Conservation (phyloP, 2,329 filamentous ascomycete genomes). For the Exophiala dermatitidis region DNA sequence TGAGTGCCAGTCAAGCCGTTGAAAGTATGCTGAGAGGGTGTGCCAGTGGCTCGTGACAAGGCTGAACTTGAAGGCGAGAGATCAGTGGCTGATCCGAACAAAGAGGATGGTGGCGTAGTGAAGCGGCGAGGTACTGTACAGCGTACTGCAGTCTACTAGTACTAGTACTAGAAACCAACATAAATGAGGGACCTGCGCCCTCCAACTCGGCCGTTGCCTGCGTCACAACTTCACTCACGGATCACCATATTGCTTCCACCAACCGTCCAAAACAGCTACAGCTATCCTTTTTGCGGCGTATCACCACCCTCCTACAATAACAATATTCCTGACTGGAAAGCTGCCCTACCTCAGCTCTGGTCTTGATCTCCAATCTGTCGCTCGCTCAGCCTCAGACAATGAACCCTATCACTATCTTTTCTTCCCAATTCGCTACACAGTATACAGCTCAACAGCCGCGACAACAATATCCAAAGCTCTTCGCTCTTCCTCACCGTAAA, state of each 20-base stretch:
- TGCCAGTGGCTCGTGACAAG: slow-evolving; percentile 3
- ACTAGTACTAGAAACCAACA: background rate
- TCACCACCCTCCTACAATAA: slow-evolving; percentile 6
- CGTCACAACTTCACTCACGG: slow-evolving; percentile 12
- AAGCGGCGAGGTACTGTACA: background rate
- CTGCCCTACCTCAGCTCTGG: slow-evolving; percentile 7
- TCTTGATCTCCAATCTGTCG: slow-evolving; percentile 7
- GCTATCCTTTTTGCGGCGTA: background rate
- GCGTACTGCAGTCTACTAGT: too few species aligned
- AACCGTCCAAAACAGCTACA: slow-evolving; percentile 18
- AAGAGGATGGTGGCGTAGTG: background rate
- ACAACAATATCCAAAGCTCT: slow-evolving; percentile 17
- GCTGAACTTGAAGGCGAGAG: background rate
- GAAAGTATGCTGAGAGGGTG: too few species aligned
- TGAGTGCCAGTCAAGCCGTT: background rate
- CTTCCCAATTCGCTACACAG: slow-evolving; percentile 8
- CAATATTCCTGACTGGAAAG: slow-evolving; percentile 6
- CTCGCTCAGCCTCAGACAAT: slow-evolving; percentile 19
- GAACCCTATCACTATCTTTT: slow-evolving; percentile 19
- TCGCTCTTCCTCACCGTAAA: slow-evolving; percentile 23
- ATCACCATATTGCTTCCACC: slow-evolving; percentile 20
- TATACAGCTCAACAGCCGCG: slow-evolving; percentile 10
- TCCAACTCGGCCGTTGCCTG: slow-evolving; percentile 6
- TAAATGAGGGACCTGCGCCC: background rate
- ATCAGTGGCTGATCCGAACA: background rate